These are phyloP conservation scores for Toxoplasma gondii DNA, from an alignment of 169 alveolate genomes.

Conservation along the genomic window DNA sequence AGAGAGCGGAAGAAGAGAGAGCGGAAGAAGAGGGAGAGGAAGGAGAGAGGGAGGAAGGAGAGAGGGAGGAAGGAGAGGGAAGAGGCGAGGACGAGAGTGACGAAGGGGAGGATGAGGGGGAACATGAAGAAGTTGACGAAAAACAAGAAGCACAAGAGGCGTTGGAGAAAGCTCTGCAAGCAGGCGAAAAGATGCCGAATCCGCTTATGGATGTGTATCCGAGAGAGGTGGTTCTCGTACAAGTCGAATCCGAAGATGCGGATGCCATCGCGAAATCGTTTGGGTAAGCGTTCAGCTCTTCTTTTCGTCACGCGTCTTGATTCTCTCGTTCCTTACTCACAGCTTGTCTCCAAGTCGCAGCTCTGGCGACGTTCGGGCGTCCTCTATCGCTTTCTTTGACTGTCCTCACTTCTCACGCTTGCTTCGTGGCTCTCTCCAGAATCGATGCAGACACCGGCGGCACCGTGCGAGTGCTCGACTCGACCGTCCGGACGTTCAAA, in stretches of 20 bases:
- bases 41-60: background rate
- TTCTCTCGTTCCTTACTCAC: too few relatives aligned
- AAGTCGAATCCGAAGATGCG: background rate
- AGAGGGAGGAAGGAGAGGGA: background rate
- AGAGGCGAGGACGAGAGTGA: background rate
- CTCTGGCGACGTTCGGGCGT: too few relatives aligned
- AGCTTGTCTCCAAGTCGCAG: too few relatives aligned
- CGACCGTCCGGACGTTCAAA: background rate
- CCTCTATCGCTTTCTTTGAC: too few relatives aligned
- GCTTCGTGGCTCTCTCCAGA: background rate
- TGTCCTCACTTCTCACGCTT: too few relatives aligned
- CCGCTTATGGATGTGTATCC: background rate
- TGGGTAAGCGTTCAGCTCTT: background rate
- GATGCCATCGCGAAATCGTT: background rate
- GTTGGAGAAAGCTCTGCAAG: background rate
- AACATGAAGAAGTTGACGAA: background rate
- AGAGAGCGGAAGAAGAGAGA: background rate
- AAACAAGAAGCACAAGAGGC: conserved; percentile 6
- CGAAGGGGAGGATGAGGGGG: background rate
- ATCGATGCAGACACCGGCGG: conserved; percentile 13
- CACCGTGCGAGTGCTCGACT: background rate
- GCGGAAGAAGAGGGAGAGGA: background rate
- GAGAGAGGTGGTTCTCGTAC: background rate
- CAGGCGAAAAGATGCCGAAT: background rate
- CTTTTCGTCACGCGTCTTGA: background rate